Evolutionary conservation across 2,329 filamentous ascomycete genomes (phyloP), one percentile per base, ranked within the genome.

Genomic region (Aaosphaeria arxii): DNA sequence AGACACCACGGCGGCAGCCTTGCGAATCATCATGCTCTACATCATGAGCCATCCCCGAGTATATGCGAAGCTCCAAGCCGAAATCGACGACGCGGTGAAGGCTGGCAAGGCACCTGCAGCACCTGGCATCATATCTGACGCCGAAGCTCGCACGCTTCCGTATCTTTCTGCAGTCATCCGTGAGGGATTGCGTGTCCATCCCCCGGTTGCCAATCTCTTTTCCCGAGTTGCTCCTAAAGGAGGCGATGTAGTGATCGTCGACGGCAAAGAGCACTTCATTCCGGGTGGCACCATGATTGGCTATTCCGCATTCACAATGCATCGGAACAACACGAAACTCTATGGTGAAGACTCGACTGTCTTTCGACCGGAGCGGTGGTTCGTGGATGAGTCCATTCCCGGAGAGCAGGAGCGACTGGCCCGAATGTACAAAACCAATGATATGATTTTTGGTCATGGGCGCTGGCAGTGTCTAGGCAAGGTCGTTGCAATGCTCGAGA

Each of bases 1-100:
- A 0, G 81, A 84, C 50, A 83, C 79, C 1, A 81, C 80, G 0
- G 79, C 82, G 0, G 80, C 78, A 0, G 74, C 74, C 2, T 74
- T 85, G 7, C 75, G 81, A 2, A 70, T 75, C 35, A 80, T 75
- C 1, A 53, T 84, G 46, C 71, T 83, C 24, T 74, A 79, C 57
- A 60, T 84, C 47, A 73, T 77, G 24, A 78, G 74, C n/a, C 76
- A 73, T 28, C 76, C 77, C 0, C 68, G 67, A 1, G 73, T 80
- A 1, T 72, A 77, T 48, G 47, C 54, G 4, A 75, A 64, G 3
- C 65, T 85, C 0, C 73, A 74, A 5, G 64, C 50, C 0, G 78
- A 84, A 52, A 74, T 79, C 6, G 68, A 72, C 52, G 53, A 52
- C 5, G 73, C 72, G 0, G 61, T 75, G 49, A 62, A 63, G 7